Base-by-base conservation (phyloP, 164 flowering plant genomes). In the Macadamia integrifolia region DNA sequence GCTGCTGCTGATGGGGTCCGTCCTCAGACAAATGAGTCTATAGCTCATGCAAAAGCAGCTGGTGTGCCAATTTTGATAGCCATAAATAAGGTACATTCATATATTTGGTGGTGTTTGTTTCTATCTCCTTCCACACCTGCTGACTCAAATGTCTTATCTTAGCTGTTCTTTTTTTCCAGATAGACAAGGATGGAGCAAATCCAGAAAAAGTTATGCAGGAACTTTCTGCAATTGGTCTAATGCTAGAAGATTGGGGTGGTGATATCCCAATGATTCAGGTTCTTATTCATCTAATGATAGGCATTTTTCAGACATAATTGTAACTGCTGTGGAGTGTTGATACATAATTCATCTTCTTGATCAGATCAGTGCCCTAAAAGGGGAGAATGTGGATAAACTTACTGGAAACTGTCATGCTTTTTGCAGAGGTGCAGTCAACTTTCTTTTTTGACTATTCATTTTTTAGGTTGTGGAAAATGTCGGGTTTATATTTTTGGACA, bases 191-290 rank as follows among this genome's bases (percentile, higher is more conserved):
- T 69, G 98, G 96, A 74, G 98, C 98, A 53, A 90, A 72, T 74
- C 88, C 98, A 18, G 93, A 89, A 17, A 68, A 84, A 77, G 98
- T 91, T 57, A 87, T 91, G 93, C 94, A 93, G 82, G 97, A 93
- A 66, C 98, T 93, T 82, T 83, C 98, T 64, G 79, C 90, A 42
- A 71, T 84, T 85, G 98, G 98, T 61, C 77, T 91, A 66, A 88
- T 91, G 96, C 91, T 97, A 30, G 98, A 91, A 84, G 96, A 84
- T 31, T 93, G 97, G 97, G 98, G 98, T 73, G 97, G 98, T 76
- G 92, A 88, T 66, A 75, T 71, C 67, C 98, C 97, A 59, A 84
- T 91, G 91, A 84, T 93, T 82, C 91, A 82, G 92, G 98, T 93
- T 18, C 32, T 52, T 69, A 53, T 30, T 49, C 14, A 29, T 32